Evolutionary conservation across 2,329 filamentous ascomycete species (phyloP), one percentile per base, ranked within the genome.

Genomic region (Coniochaeta sp.): DNA sequence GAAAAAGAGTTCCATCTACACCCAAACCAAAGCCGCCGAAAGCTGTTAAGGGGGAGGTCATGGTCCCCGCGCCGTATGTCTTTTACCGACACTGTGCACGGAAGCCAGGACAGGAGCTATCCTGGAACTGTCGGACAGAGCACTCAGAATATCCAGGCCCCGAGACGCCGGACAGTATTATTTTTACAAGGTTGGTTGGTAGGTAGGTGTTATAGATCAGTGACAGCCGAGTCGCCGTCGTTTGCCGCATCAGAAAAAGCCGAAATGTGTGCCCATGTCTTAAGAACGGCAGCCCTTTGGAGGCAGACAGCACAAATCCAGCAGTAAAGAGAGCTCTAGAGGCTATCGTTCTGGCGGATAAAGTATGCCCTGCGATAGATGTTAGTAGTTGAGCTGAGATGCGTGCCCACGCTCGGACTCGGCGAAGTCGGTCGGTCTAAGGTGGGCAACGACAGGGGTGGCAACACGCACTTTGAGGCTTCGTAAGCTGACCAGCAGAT

Each of bases 401-500:
- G 24, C 26, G 47, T 52, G 30, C 4, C 47, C 5, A 17, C 47
- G 22, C 22, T 52, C 24, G 12, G 47, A 17, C 47, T 52, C 47
- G 22, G 47, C 16, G 22, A 26, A 26, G 4, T 47, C 19, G 47
- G 24, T 30, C 47, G n/a, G n/a, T n/a, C n/a, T 24, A 26, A 22
- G 9, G 6, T 12, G 42, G 42, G 57, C 58, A 60, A 22, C 30
- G 7, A 56, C 50, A 34, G 12, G 22, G 16, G 24, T 17, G 36
- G 30, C 28, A 24, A 57, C 24, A 77, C 83, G 69, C 75, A 87
- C 85, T 88, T 88, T 67, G 83, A 88, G 64, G 85, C 85, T 69
- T 88, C 85, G 67, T 88, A 88, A 32, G 85, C 85, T 42, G 85
- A 95, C 95, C 95, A 99, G 81, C 95, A 99, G 71, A 99, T 99